These are phyloP conservation scores for Xerocomus brunneocitrinus DNA, from an alignment of 768 basidiomycete species.

Conservation along the genomic window DNA sequence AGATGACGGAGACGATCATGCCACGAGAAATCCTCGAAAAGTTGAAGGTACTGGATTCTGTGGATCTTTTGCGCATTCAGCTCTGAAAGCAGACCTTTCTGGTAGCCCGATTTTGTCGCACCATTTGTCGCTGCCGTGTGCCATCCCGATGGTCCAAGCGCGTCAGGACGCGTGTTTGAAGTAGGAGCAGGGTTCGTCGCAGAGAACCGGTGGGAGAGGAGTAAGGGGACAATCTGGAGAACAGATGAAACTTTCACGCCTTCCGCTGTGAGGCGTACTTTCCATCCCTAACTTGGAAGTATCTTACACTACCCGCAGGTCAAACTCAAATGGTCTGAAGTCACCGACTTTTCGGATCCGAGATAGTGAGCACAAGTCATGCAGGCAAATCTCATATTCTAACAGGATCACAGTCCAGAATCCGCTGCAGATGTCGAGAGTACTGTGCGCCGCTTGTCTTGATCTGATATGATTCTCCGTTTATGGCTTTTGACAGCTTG, in stretches of 20 bases:
- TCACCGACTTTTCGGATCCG: slow-evolving; percentile 74
- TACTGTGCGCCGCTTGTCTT: slow-evolving; percentile 33
- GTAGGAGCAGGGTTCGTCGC: slow-evolving; percentile 90
- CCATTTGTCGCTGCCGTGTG: slow-evolving; percentile 87
- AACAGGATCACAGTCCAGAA: slow-evolving; percentile 48
- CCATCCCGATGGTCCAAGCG: slow-evolving; percentile 79
- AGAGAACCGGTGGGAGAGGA: slow-evolving; percentile 91
- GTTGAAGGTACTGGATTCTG: slow-evolving; percentile 48
- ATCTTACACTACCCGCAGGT: slow-evolving; percentile 42
- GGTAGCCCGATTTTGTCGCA: slow-evolving; percentile 80
- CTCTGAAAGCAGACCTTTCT: neutral
- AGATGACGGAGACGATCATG: slow-evolving; percentile 95
- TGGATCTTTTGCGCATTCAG: neutral
- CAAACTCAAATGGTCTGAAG: slow-evolving; percentile 75
- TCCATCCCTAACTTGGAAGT: neutral
- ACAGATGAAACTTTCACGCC: slow-evolving; percentile 90
- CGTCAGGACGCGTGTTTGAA: slow-evolving; percentile 82
- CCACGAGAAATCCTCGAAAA: slow-evolving; percentile 91
- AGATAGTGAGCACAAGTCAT: slow-evolving; percentile 50
- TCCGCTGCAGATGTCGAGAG: slow-evolving; percentile 59
- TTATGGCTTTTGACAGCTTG: slow-evolving; percentile 42
- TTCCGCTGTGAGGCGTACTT: slow-evolving; percentile 63
- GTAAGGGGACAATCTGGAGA: slow-evolving; percentile 83
- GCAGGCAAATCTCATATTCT: slow-evolving; percentile 6
- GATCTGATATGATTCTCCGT: neutral